Evolutionary conservation across 176 grass and related monocot species (phyloP), one percentile per base, ranked within the genome.

Genomic region (Thalia dealbata): DNA sequence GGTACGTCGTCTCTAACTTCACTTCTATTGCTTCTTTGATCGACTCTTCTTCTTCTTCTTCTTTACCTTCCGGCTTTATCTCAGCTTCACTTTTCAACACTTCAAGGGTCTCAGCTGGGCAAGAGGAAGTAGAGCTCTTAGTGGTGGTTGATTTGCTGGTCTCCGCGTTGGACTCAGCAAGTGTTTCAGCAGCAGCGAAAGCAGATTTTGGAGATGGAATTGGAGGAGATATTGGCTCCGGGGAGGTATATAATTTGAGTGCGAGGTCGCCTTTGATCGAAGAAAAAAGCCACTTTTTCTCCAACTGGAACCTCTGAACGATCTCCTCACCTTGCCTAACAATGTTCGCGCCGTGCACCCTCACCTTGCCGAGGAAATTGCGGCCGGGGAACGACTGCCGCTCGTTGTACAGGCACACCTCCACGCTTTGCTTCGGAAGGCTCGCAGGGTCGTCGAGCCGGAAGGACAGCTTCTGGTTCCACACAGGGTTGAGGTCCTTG

Each of bases 401-500:
- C 29, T 82, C 80, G 62, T 82, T 71, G 72, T 72, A 77, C 50
- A 82, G 29, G 18, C 54, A 68, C 9, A 72, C 61, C 21, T 76
- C 64, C 28, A 82, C 60, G 54, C 35, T 61, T 46, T 72, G 45
- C 22, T 24, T 75, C 29, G 50, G 46, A 8, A 81, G 69, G 79
- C 14, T 44, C 19, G 74, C 71, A 29, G 26, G 63, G 58, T 75
- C 54, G 70, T 63, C 13, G 48, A 82, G 72, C 55, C 64, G 21
- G 70, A 82, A 82, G 32, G 51, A 76, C 50, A 82, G 66, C 73
- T 72, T 82, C 60, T 82, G 66, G 81, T 82, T 82, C 81, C 81
- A 82, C 16, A 42, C 69, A 23, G 81, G 81, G 54, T 82, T 71
- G 52, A 78, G 81, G 48, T 67, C 75, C 75, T 82, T 82, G 45